These are phyloP conservation scores for Lasiosphaeriaceae sp. DNA, from an alignment of 495 filamentous ascomycete genomes.

Conservation along the genomic window DNA sequence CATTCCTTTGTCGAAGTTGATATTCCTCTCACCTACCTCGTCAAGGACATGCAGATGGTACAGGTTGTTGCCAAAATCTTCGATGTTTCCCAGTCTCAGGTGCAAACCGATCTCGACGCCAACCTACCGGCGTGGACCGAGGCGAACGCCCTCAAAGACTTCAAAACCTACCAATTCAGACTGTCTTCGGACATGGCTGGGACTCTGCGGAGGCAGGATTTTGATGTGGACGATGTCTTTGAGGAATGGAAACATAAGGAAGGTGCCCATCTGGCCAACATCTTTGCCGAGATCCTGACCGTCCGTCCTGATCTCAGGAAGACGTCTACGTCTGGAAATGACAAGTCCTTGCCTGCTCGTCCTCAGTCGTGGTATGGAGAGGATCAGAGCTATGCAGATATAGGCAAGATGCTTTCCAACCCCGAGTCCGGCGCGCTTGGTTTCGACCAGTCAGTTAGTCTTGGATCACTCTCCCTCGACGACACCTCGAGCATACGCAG, in stretches of 20 bases:
- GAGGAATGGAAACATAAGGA: conserved; percentile 87
- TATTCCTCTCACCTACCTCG: conserved; percentile 78
- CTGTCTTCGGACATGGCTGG: conserved; percentile 72
- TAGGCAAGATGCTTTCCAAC: conserved; percentile 49
- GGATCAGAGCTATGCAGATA: conserved; percentile 55
- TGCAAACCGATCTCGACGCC: conserved; percentile 80
- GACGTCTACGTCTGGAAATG: conserved; percentile 31
- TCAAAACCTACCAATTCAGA: conserved; percentile 88
- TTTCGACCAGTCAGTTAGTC: conserved; percentile 74
- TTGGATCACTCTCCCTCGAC: conserved; percentile 64
- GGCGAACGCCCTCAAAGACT: conserved; percentile 80
- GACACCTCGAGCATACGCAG: conserved; percentile 49
- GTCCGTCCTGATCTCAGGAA: conserved; percentile 83
- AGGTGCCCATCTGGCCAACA: conserved; percentile 75
- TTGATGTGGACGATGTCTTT: conserved; percentile 86
- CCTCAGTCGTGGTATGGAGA: conserved; percentile 35
- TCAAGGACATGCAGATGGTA: conserved; percentile 96
- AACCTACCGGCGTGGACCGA: conserved; percentile 83
- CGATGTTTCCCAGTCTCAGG: conserved; percentile 65
- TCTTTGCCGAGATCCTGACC: conserved; percentile 86
- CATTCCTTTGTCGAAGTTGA: conserved; percentile 70
- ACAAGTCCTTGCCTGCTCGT: conserved; percentile 46
- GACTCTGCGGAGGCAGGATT: conserved; percentile 78
- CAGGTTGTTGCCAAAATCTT: conserved; percentile 83
- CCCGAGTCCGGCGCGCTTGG: conserved; percentile 49